Base-by-base conservation (phyloP, 768 basidiomycete species). In the Piloderma croceum region DNA sequence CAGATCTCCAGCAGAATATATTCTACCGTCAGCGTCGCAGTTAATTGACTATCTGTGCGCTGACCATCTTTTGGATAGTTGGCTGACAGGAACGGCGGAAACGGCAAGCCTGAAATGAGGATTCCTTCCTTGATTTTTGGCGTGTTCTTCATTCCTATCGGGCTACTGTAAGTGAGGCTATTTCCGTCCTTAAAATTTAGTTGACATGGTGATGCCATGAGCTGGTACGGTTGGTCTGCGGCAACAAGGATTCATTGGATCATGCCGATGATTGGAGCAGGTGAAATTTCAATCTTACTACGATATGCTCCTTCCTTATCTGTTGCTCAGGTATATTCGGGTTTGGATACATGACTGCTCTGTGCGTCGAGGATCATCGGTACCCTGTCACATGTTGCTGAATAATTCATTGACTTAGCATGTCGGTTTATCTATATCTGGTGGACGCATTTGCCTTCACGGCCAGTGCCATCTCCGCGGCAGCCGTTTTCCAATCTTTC, bases 401-500 rank as follows among this genome's bases (percentile, higher is more conserved):
- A 21, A 18, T 17, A 19, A 31, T 39, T 40, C 32, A 41, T 17
- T 34, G 17, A 31, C n/a, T n/a, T n/a, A n/a, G n/a, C n/a, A n/a
- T n/a, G n/a, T n/a, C 48, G 15, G 22, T 49, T 22, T 32, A 42
- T 24, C 38, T 44, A 2, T 50, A 50, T 36, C 44, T 51, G 9
- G 44, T 51, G 19, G 50, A 51, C 37, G 35, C 48, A 6, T 52
- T 50, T 35, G 39, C 34, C 11, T 51, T 44, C 19, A 36, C 50
- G 12, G 50, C 50, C 4, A 36, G 41, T 19, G 46, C 51, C 10
- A 36, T 48, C 15, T 39, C 46, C 5, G 44, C 43, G 4, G 44
- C 41, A 15, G 23, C 46, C 19, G 81, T 51, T 20, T 25, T 53
- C 7, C 51, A 50, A 5, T 37, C 50, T 4, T 25, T 53, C 13